Percentiles rank a stretch among this genome's conserved stretches.
Conservation (phyloP, 805 yeast species). For the Wickerhamomyces queroliae region DNA sequence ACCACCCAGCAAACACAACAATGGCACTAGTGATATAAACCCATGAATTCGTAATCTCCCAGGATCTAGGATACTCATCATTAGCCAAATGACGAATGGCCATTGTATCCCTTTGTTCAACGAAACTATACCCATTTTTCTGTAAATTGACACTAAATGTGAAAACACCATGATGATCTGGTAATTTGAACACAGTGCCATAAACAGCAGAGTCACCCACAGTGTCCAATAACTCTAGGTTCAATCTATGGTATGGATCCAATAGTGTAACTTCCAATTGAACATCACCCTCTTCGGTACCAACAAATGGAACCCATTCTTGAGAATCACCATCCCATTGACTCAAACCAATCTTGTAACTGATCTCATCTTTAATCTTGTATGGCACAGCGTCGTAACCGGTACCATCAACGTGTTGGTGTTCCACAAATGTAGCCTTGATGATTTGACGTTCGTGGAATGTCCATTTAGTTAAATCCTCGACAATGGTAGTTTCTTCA, state of each 20-base stretch:
- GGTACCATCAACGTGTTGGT: constrained; percentile 41
- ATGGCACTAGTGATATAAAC: constrained; percentile 72
- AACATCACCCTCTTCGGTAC: constrained; percentile 55
- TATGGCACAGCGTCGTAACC: constrained; percentile 44
- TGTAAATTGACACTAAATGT: constrained; percentile 76
- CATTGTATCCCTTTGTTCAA: constrained; percentile 61
- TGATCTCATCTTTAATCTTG: constrained; percentile 68
- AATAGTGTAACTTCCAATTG: constrained; percentile 87
- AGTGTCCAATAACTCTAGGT: constrained; percentile 37
- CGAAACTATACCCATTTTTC: constrained; percentile 68
- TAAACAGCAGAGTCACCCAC: constrained; percentile 37
- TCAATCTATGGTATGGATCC: constrained; percentile 90
- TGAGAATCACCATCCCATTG: constrained; percentile 38
- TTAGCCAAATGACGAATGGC: constrained; percentile 92
- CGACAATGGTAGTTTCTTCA: no score
- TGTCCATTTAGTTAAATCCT: constrained; percentile 59
- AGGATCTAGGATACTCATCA: constrained; percentile 89
- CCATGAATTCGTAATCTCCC: constrained; percentile 93
- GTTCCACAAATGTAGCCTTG: constrained; percentile 46
- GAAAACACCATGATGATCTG: constrained; percentile 97
- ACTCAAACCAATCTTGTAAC: constrained; percentile 42
- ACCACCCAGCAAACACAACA: constrained; percentile 71
- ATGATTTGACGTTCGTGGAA: constrained; percentile 66
- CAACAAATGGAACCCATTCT: constrained; percentile 64
- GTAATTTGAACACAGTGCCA: constrained; percentile 55